Evolutionary conservation across 768 basidiomycete genomes (phyloP).

Genomic region (Trametopsis cervina): DNA sequence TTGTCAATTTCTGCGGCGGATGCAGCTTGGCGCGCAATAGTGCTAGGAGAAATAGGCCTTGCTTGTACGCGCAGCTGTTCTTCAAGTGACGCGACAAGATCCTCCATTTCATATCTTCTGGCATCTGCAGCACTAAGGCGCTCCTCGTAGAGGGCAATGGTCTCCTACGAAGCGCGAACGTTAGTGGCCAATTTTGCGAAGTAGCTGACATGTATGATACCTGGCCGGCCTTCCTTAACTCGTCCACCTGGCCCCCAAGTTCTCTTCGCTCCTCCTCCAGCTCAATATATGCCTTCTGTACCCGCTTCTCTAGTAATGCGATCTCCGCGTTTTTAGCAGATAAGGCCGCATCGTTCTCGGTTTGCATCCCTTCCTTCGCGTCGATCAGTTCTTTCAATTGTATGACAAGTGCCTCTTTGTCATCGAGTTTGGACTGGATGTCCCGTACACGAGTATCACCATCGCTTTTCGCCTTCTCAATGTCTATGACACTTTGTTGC

Average conservation of each 20-base stretch:
- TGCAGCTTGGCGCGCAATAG: constrained; percentile 34
- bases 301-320: constrained; percentile 39
- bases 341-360: constrained; percentile 42
- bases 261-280: constrained; percentile 58
- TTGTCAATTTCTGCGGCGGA: constrained; percentile 93
- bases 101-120: constrained; percentile 74
- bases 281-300: constrained; percentile 39
- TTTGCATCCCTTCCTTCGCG: constrained; percentile 42
- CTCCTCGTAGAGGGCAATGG: constrained; percentile 93
- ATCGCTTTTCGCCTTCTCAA: constrained; percentile 42
- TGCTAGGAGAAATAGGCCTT: constrained; percentile 28
- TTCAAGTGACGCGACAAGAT: constrained; percentile 52
- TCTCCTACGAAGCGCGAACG: constrained; percentile 67
- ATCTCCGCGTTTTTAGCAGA: constrained; percentile 59
- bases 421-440: constrained; percentile 37
- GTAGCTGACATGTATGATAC: too few species aligned
- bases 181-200: too few species aligned
- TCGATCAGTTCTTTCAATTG: constrained; percentile 48
- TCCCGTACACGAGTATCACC: constrained; percentile 36
- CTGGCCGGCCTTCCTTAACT: constrained; percentile 84
- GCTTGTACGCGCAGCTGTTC: constrained; percentile 32
- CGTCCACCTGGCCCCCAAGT: constrained; percentile 68
- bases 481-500: constrained; percentile 29
- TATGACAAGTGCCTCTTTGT: constrained; percentile 35
- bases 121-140: constrained; percentile 64